These are phyloP conservation scores for Aethionema arabicum DNA, from an alignment of 345 rosid species.

Conservation along the genomic window DNA sequence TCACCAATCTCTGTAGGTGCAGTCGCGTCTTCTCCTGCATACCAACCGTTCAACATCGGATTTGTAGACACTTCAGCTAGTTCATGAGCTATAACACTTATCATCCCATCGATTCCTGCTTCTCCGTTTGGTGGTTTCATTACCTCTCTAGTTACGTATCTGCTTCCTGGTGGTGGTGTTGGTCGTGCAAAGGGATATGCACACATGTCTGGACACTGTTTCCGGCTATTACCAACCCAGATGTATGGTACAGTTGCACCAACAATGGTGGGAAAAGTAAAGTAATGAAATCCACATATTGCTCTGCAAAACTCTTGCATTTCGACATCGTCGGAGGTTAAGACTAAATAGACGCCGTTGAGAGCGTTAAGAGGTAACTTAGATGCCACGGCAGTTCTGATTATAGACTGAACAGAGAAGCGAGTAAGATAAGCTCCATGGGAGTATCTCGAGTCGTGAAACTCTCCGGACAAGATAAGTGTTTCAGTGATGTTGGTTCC, in stretches of 20 bases:
- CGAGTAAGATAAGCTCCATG: constrained; percentile 87
- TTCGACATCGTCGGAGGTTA: constrained; percentile 80
- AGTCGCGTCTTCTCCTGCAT: constrained; percentile 82
- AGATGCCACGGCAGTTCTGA: constrained; percentile 70
- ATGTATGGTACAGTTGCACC: constrained; percentile 92
- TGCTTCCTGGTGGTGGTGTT: constrained; percentile 54
- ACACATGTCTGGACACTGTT: constrained; percentile 76
- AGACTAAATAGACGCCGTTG: constrained; percentile 69
- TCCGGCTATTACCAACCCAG: constrained; percentile 88
- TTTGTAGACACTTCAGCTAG: constrained; percentile 88
- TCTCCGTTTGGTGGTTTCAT: constrained; percentile 83
- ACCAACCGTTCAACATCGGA: constrained; percentile 96
- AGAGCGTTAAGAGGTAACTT: constrained; percentile 59
- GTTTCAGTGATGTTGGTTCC: constrained; percentile 57
- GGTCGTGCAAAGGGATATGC: constrained; percentile 92
- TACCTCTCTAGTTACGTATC: constrained; percentile 37
- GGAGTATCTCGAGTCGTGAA: constrained; percentile 84
- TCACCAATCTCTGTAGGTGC: constrained; percentile 91
- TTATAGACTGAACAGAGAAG: constrained; percentile 75
- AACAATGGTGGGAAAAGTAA: constrained; percentile 86
- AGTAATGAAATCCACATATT: constrained; percentile 94
- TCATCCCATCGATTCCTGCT: constrained; percentile 89
- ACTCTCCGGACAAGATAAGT: constrained; percentile 64
- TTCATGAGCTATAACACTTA: constrained; percentile 92
- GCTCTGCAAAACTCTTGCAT: constrained; percentile 92